Percentiles rank a stretch among this genome's conserved stretches.
Evolutionary conservation across 139 green algal genomes (phyloP).

Genomic region (Auxenochlorella pyrenoidosa): DNA sequence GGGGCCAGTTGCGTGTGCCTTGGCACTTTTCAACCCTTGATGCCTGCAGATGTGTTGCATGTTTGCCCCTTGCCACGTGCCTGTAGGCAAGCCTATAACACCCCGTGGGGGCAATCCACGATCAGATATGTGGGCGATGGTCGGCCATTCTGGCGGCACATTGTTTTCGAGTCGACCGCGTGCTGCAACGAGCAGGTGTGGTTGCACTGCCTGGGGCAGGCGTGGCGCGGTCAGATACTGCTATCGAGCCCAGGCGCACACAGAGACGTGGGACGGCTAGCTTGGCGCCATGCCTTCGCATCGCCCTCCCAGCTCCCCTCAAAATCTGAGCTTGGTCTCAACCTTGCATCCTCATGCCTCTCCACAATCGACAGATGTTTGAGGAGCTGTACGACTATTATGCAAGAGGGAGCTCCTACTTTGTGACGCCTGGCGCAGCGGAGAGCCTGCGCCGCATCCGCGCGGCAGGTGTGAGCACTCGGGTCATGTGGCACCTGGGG

Average conservation of each 20-base stretch:
- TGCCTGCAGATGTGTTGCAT: too few relatives aligned
- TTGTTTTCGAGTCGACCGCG: slow-evolving; percentile 65
- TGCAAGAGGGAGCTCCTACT: slow-evolving; percentile 62
- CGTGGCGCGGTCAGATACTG: too few relatives aligned
- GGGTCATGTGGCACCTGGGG: too few relatives aligned
- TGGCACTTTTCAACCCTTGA: too few relatives aligned
- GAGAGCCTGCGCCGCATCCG: slow-evolving; percentile 65
- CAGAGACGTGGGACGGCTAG: too few relatives aligned
- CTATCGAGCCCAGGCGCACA: too few relatives aligned
- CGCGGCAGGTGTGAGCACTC: slow-evolving; percentile 32
- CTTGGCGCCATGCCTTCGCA: too few relatives aligned
- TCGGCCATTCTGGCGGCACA: slow-evolving; percentile 72
- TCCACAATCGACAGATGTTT: slow-evolving; percentile 31
- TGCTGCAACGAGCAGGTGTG: slow-evolving; percentile 49
- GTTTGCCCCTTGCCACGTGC: too few relatives aligned
- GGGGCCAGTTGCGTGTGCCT: too few relatives aligned
- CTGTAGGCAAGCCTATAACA: slow-evolving; percentile 68
- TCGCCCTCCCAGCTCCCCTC: too few relatives aligned
- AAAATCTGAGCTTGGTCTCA: too few relatives aligned
- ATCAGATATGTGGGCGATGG: slow-evolving; percentile 82
- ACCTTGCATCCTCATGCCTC: background rate
- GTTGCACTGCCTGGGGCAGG: background rate
- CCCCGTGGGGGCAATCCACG: slow-evolving; percentile 62
- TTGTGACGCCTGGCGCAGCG: slow-evolving; percentile 57
- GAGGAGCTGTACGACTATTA: slow-evolving; percentile 82